These are phyloP conservation scores for Penstemon newberryi DNA, from an alignment of 257 asterid species.

Conservation along the genomic window DNA sequence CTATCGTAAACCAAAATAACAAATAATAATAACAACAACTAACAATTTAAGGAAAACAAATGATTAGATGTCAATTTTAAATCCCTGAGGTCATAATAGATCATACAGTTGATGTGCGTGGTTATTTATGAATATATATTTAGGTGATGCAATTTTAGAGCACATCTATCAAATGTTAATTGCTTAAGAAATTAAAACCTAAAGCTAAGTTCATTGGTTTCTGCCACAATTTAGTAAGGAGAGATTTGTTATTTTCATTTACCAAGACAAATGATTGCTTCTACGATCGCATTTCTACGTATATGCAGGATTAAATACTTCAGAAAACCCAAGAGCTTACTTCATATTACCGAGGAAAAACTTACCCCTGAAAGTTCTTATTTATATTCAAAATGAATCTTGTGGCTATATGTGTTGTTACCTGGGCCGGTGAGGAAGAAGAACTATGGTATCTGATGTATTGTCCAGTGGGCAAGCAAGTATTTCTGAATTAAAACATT, in stretches of 20 bases:
- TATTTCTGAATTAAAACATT: constrained; percentile 80
- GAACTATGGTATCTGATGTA: constrained; percentile 53
- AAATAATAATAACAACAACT: constrained; percentile 7
- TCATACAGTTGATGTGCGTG: neutral
- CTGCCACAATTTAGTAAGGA: constrained; percentile 2
- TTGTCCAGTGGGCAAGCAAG: constrained; percentile 80
- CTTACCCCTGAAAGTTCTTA: neutral
- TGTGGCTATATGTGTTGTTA: constrained; percentile 30
- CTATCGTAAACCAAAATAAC: neutral
- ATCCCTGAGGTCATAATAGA: constrained; percentile 16
- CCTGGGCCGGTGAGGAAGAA: constrained; percentile 93
- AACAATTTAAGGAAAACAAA: constrained; percentile 12
- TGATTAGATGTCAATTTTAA: neutral
- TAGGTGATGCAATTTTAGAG: neutral
- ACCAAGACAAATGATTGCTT: constrained; percentile 10
- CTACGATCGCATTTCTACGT: constrained; percentile 1
- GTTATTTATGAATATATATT: constrained; percentile 14
- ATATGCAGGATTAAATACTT: constrained; percentile 3
- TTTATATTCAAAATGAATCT: constrained; percentile 17
- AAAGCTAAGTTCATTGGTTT: constrained; percentile 20
- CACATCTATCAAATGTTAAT: constrained; percentile 4
- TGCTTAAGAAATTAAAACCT: constrained; percentile 25
- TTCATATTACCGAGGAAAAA: neutral
- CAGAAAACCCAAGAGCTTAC: neutral
- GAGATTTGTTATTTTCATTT: neutral